A percentile compares a stretch with the other conserved stretches of the same genome.
These are phyloP conservation scores for Cyberlindnera mrakii DNA, from an alignment of 805 yeast species.

Conservation along the genomic window DNA sequence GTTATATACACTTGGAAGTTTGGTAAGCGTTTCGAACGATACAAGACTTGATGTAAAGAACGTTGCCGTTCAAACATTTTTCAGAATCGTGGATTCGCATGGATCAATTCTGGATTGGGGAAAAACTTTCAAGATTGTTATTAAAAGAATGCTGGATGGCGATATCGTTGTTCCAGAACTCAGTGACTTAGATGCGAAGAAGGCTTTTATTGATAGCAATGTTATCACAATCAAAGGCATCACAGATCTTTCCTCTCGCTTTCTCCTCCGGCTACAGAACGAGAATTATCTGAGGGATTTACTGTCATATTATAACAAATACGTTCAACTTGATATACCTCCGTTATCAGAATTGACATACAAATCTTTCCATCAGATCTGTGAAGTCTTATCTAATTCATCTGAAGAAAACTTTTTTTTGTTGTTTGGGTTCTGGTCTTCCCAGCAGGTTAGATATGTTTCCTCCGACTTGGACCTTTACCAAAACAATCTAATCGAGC, in stretches of 20 bases:
- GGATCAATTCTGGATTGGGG: conserved; percentile 61
- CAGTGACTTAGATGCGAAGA: conserved; percentile 23
- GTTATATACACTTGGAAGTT: conserved; percentile 55
- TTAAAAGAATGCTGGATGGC: conserved; percentile 41
- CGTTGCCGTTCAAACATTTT: conserved; percentile 85
- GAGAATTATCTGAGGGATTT: conserved; percentile 50
- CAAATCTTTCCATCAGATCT: conserved; percentile 42
- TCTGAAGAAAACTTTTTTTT: conserved; percentile 27
- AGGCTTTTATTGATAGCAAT: conserved; percentile 57
- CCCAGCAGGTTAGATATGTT: conserved; percentile 38
- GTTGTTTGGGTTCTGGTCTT: conserved; percentile 47
- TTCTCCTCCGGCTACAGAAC: conserved; percentile 33
- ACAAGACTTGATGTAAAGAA: conserved; percentile 75
- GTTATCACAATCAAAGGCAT: conserved; percentile 60
- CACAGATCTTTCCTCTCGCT: conserved; percentile 52
- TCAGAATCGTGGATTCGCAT: conserved; percentile 73
- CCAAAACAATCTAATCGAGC: conserved; percentile 55
- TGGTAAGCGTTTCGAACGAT: conserved; percentile 62
- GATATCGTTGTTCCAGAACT: conserved; percentile 12
- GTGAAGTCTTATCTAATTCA: conserved; percentile 27
- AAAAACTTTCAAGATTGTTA: conserved; percentile 56
- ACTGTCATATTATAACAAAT: conserved; percentile 38
- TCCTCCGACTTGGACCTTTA: conserved; percentile 34
- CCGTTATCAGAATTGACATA: conserved; percentile 53
- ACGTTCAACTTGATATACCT: conserved; percentile 39